Evolutionary conservation across 2,329 filamentous ascomycete species (phyloP).

Genomic region (Colletotrichum karsti): DNA sequence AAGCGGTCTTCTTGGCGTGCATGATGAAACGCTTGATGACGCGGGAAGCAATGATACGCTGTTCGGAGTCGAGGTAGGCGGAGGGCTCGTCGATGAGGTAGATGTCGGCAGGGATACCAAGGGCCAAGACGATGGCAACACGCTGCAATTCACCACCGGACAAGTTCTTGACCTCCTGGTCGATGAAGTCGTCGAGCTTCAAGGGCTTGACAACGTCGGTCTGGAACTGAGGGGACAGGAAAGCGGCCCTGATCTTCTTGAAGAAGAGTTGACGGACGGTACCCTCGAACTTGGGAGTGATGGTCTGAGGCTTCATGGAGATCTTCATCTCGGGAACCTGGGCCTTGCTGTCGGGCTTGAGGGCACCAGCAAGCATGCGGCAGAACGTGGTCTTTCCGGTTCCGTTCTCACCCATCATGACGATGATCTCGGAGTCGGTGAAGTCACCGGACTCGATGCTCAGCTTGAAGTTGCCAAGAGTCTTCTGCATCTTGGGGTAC

Average conservation of each 20-base stretch:
- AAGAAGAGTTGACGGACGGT: conserved; percentile 98
- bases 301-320: conserved; percentile 99
- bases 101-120: conserved; percentile 95
- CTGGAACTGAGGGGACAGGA: conserved; percentile 97
- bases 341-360: conserved; percentile 85
- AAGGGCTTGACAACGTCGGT: conserved; percentile 99
- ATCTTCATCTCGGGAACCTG: conserved; percentile 94
- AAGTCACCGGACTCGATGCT: conserved; percentile 85
- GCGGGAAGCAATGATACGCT: conserved; percentile 95
- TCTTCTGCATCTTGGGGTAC: conserved; percentile 94
- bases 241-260: conserved; percentile 98
- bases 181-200: conserved; percentile 98
- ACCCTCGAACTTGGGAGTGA: conserved; percentile 96
- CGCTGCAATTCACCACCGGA: conserved; percentile 99
- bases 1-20: conserved; percentile 99
- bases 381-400: conserved; percentile 99
- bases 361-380: conserved; percentile 89
- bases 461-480: conserved; percentile 87
- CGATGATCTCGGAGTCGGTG: conserved; percentile 97
- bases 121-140: conserved; percentile 96
- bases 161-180: conserved; percentile 98
- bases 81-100: conserved; percentile 98
- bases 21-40: conserved; percentile 99
- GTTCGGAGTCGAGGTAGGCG: conserved; percentile 97
- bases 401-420: conserved; percentile 99